phyloP scores from a whole-genome alignment of 139 green algal genomes.

The Chlorella sp. region DNA sequence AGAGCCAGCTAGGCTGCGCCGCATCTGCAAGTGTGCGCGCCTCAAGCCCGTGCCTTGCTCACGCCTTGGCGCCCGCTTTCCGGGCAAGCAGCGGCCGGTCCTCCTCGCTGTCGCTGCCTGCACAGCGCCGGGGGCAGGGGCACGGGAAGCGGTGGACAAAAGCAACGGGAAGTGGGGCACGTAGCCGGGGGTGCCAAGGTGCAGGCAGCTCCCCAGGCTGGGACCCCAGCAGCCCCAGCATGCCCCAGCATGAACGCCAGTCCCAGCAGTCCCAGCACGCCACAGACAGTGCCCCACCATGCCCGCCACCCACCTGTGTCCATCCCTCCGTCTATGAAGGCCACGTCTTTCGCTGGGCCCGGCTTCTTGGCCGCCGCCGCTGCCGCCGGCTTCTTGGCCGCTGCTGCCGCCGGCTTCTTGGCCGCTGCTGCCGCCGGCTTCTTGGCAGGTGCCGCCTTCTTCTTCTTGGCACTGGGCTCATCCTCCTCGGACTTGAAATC shows the following conservation, averaged over 20 bases:
- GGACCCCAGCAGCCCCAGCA: too few relatives aligned
- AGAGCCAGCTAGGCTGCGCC: too few relatives aligned
- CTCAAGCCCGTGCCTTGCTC: too few relatives aligned
- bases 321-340: constrained; percentile 42
- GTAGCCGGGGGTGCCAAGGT: too few relatives aligned
- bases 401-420: neutral
- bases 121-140: neutral
- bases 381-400: neutral
- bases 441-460: constrained; percentile 3
- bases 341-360: constrained; percentile 15
- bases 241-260: neutral
- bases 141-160: neutral
- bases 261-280: neutral
- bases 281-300: neutral
- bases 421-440: constrained; percentile 17
- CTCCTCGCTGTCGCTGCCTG: constrained; percentile 35
- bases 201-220: too few relatives aligned
- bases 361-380: constrained; percentile 9
- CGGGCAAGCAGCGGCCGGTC: constrained; percentile 37
- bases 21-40: too few relatives aligned
- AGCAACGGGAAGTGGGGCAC: too few relatives aligned
- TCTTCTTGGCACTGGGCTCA: neutral
- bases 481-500: constrained; percentile 29
- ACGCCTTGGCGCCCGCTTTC: neutral
- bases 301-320: neutral